Base-by-base conservation (phyloP, 352 stramenopile genomes). In the Phytophthora cactorum region DNA sequence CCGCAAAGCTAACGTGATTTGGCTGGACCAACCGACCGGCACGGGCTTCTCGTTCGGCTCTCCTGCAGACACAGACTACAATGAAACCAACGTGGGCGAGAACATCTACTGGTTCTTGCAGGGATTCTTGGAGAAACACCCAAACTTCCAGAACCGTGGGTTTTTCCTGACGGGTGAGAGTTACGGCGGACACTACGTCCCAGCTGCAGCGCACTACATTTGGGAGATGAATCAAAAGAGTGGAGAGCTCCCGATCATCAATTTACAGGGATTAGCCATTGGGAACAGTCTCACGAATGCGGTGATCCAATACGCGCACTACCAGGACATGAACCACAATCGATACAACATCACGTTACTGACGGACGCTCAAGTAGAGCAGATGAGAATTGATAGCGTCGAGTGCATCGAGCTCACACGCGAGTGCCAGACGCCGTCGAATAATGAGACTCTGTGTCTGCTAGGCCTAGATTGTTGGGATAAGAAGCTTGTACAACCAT, bases 161-260 rank as follows among this genome's bases (percentile, higher is more conserved):
- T 79, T 88, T 28, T 88, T 71, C 63, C 56, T 90, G 34, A 75
- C 79, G 2, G 79, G 79, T 5, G 79, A 90, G 47, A 85, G 76
- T 49, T 88, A 88, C 36, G 79, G 57, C 1, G 81, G 81, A 10
- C 81, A 89, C 54, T 89, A 84, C 52, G 77, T 84, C 12, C 81
- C 81, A 5, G 64, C 62, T 5, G 70, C 66, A 2, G 74, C 72
- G 2, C 75, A 85, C 36, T 82, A 79, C 54, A 83, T 90, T 44
- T 80, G 61, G 64, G 29, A 78, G 56, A 52, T 65, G 59, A 80
- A 75, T 54, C 72, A 79, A 53, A n/a, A 11, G 5, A 29, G 12
- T 14, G 28, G 32, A 31, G 34, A 63, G 11, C 8, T 27, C 8
- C 27, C 52, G n/a, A 51, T 45, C 11, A 78, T 89, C 56, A 81